These are phyloP conservation scores for button mushroom (Agaricus bisporus) DNA, from an alignment of 768 basidiomycete genomes.

Conservation along the genomic window DNA sequence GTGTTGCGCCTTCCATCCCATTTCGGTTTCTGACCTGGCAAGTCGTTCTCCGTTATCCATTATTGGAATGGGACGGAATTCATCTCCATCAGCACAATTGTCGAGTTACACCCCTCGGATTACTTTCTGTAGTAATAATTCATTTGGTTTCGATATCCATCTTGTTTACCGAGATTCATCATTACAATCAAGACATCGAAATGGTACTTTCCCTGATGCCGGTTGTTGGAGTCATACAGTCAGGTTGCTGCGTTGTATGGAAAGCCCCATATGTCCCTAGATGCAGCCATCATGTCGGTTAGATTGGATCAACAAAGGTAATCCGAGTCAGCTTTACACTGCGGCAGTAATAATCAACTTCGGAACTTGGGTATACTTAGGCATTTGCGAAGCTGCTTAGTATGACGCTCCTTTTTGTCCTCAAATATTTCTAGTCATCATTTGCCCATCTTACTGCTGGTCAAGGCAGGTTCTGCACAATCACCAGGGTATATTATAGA, in stretches of 20 bases:
- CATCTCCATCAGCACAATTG: neutral
- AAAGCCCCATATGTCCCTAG: neutral
- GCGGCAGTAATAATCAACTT: neutral
- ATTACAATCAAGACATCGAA: too few relatives aligned
- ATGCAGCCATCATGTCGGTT: neutral
- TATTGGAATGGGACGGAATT: neutral
- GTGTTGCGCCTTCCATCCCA: constrained; percentile 5
- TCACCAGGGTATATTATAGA: constrained; percentile 2
- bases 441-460: constrained; percentile 1
- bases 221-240: too few relatives aligned
- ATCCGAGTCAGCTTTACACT: neutral
- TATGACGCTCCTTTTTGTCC: neutral
- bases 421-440: neutral
- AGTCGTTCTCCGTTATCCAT: neutral
- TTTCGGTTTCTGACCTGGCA: neutral
- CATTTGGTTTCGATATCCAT: neutral
- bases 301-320: constrained; percentile 6
- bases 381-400: constrained; percentile 1
- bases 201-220: too few relatives aligned
- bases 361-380: neutral
- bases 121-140: constrained; percentile 4
- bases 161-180: neutral
- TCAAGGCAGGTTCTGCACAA: constrained; percentile 3
- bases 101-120: neutral
- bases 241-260: too few relatives aligned